Percentiles rank a stretch among this genome's conserved stretches.
Evolutionary conservation across 1,284 basidiomycete species (phyloP).

Genomic region (Sanguinoderma infundibulare): DNA sequence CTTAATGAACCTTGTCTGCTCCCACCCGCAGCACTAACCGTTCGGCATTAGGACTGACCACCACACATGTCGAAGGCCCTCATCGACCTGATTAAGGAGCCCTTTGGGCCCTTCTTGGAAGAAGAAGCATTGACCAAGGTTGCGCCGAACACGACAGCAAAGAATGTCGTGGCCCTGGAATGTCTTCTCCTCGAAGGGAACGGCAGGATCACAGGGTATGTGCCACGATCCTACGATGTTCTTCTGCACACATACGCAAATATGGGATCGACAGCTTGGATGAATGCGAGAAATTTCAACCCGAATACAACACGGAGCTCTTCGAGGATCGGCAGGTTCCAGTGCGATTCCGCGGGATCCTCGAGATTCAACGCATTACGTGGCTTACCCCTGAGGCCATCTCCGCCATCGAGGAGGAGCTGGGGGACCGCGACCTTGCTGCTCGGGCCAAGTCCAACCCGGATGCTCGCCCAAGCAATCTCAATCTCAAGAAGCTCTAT

Average conservation of each 20-base stretch:
- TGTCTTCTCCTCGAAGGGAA: constrained; percentile 29
- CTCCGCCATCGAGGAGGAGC: constrained; percentile 43
- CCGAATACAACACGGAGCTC: constrained; percentile 4
- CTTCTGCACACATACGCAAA: not conserved
- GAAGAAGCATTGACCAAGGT: constrained; percentile 25
- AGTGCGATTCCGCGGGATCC: constrained; percentile 50
- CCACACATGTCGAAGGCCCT: constrained; percentile 2
- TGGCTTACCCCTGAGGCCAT: constrained; percentile 52
- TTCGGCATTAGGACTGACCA: not conserved
- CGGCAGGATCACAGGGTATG: constrained; percentile 32
- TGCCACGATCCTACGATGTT: no score
- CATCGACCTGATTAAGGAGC: constrained; percentile 26
- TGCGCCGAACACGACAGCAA: constrained; percentile 26
- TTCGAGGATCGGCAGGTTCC: constrained; percentile 10
- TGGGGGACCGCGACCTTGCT: constrained; percentile 41
- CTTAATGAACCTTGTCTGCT: not conserved
- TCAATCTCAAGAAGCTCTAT: constrained; percentile 43
- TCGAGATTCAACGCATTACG: constrained; percentile 45
- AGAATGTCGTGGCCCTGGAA: constrained; percentile 26
- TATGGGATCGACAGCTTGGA: constrained; percentile 15
- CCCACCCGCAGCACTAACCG: not conserved
- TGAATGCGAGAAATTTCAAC: constrained; percentile 24
- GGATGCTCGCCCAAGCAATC: constrained; percentile 1
- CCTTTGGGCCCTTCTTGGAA: constrained; percentile 38
- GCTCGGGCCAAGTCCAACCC: not conserved